These are phyloP conservation scores for Blastobotrys aristatus DNA, from an alignment of 1,139 yeast species.

Conservation along the genomic window DNA sequence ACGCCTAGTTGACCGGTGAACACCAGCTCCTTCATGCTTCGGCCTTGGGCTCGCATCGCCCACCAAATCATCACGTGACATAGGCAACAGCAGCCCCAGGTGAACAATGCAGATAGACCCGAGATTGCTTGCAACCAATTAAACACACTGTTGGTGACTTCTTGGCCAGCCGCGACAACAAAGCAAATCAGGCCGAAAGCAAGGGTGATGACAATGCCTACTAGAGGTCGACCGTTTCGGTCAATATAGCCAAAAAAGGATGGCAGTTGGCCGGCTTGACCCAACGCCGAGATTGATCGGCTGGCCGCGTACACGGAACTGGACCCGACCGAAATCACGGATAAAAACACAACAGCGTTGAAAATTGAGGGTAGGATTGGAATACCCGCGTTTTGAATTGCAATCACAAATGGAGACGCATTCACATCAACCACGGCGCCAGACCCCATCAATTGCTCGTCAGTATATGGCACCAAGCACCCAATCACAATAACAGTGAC, in stretches of 20 bases:
- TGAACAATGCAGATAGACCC: constrained; percentile 73
- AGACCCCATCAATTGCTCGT: constrained; percentile 44
- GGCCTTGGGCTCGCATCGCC: constrained; percentile 64
- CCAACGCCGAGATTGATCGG: constrained; percentile 74
- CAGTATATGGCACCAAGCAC: constrained; percentile 58
- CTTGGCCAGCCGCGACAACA: constrained; percentile 60
- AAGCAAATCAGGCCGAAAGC: constrained; percentile 64
- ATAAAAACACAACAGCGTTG: constrained; percentile 65
- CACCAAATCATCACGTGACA: constrained; percentile 76
- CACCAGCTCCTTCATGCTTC: constrained; percentile 59
- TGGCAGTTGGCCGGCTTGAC: constrained; percentile 81
- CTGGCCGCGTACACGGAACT: constrained; percentile 75
- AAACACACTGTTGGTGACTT: constrained; percentile 64
- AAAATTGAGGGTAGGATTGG: constrained; percentile 61
- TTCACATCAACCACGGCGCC: constrained; percentile 47
- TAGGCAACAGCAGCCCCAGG: constrained; percentile 74
- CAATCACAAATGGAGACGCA: constrained; percentile 74
- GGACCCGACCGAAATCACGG: constrained; percentile 71
- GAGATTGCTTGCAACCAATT: constrained; percentile 77
- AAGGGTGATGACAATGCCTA: constrained; percentile 56
- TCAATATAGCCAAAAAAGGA: constrained; percentile 66
- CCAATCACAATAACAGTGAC: constrained; percentile 57
- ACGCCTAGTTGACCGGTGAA: constrained; percentile 67
- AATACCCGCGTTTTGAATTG: constrained; percentile 54
- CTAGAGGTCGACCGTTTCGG: constrained; percentile 67